Conservation (phyloP, 352 stramenopile species). For the Thalassiosira ordinaria region DNA sequence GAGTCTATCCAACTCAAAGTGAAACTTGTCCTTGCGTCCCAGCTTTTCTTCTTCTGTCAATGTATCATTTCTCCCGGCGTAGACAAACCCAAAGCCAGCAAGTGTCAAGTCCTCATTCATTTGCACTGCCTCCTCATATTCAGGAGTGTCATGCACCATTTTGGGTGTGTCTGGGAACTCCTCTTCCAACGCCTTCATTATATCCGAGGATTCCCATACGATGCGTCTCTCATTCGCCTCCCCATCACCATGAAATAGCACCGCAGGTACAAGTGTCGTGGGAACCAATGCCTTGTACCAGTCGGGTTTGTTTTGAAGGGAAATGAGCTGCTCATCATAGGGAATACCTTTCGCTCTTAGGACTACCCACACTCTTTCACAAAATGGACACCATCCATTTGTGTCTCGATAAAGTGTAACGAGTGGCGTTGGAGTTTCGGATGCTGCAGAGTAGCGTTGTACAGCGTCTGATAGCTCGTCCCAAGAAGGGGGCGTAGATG, state of each 20-base stretch:
- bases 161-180: constrained; percentile 35
- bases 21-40: constrained; percentile 16
- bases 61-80: constrained; percentile 34
- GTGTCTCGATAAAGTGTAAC: constrained; percentile 42
- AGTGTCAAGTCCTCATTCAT: constrained; percentile 22
- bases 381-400: constrained; percentile 64
- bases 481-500: constrained; percentile 9
- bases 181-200: constrained; percentile 46
- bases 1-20: constrained; percentile 34
- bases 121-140: constrained; percentile 19
- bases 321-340: constrained; percentile 51
- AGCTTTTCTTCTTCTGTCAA: constrained; percentile 19
- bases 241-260: constrained; percentile 45
- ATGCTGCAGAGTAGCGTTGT: constrained; percentile 58
- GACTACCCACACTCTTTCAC: constrained; percentile 51
- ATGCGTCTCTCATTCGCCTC: constrained; percentile 7
- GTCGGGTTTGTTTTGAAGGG: constrained; percentile 51
- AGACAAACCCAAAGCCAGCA: constrained; percentile 35
- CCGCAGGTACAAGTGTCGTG: constrained; percentile 50
- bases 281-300: constrained; percentile 58
- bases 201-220: constrained; percentile 51
- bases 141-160: constrained; percentile 11
- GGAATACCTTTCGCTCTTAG: constrained; percentile 45
- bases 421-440: constrained; percentile 1
- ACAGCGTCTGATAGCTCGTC: neutral